Conservation (phyloP, 2,329 filamentous ascomycete species). For the Iodosphaeria phyllophila region DNA sequence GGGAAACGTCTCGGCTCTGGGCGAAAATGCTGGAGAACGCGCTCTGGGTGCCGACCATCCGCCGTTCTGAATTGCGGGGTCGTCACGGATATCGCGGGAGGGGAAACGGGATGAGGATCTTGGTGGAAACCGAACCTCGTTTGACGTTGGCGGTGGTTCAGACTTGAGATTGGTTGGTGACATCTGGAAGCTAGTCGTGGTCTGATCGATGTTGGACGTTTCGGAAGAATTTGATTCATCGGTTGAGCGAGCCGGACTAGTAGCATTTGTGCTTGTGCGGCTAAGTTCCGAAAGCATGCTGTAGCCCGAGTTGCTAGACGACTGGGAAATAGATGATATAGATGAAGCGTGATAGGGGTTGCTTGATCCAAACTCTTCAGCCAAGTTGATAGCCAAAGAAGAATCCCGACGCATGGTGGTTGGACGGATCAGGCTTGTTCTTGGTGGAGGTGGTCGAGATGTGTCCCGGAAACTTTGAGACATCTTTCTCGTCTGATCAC, state of each 20-base stretch:
- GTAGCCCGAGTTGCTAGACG: constrained; percentile 42
- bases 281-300: constrained; percentile 30
- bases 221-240: constrained; percentile 20
- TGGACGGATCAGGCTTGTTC: constrained; percentile 26
- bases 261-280: constrained; percentile 42
- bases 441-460: constrained; percentile 31
- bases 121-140: too few relatives aligned
- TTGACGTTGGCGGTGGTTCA: constrained; percentile 6
- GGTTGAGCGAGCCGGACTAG: constrained; percentile 31
- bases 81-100: too few relatives aligned
- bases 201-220: constrained; percentile 24
- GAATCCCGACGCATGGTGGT: constrained; percentile 18
- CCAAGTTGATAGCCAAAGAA: constrained; percentile 31
- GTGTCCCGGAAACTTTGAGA: constrained; percentile 28
- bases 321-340: constrained; percentile 41
- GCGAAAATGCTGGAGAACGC: too few relatives aligned
- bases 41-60: too few relatives aligned
- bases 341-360: constrained; percentile 48
- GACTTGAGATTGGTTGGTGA: too few relatives aligned
- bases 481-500: too few relatives aligned
- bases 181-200: too few relatives aligned
- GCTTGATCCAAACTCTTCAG: constrained; percentile 37
- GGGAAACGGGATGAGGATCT: too few relatives aligned
- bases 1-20: too few relatives aligned
- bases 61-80: too few relatives aligned